Percentiles rank a stretch among this genome's conserved stretches.
phyloP scores from a whole-genome alignment of 2,329 filamentous ascomycete species.

The Penicillium italicum region DNA sequence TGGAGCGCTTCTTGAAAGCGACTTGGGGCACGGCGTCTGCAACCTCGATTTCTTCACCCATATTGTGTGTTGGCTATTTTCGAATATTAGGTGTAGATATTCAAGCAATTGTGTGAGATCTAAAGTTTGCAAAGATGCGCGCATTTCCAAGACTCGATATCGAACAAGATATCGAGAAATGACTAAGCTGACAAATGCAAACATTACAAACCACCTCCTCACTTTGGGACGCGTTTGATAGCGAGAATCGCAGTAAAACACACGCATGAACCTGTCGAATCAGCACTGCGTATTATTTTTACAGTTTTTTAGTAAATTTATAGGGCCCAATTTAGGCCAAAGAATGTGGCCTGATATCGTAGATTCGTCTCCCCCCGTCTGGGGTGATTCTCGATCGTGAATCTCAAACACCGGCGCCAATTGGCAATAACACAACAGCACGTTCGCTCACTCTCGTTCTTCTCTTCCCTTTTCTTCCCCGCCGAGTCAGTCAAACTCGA shows the following conservation, averaged over 20 bases:
- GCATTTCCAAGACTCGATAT: not conserved
- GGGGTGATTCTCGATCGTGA: conserved; percentile 1
- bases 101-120: not conserved
- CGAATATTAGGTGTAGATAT: not conserved
- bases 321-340: not conserved
- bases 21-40: conserved; percentile 32
- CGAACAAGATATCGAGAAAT: not conserved
- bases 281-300: not conserved
- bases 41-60: conserved; percentile 30
- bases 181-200: conserved; percentile 4
- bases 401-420: conserved; percentile 21
- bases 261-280: not conserved
- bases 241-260: not conserved
- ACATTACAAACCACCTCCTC: conserved; percentile 4
- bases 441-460: conserved; percentile 7
- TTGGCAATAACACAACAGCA: conserved; percentile 16
- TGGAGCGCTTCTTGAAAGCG: conserved; percentile 80
- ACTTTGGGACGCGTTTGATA: conserved; percentile 7
- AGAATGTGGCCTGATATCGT: not conserved
- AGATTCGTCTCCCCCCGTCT: not conserved
- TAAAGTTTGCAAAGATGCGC: not conserved
- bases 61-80: conserved; percentile 4
- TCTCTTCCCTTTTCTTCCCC: conserved; percentile 32
- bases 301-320: not conserved
- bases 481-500: conserved; percentile 32